A percentile compares a stretch with the other conserved stretches of the same genome.
These are phyloP conservation scores for Triticum urartu DNA, from an alignment of 176 grass and related monocot genomes.

Conservation along the genomic window DNA sequence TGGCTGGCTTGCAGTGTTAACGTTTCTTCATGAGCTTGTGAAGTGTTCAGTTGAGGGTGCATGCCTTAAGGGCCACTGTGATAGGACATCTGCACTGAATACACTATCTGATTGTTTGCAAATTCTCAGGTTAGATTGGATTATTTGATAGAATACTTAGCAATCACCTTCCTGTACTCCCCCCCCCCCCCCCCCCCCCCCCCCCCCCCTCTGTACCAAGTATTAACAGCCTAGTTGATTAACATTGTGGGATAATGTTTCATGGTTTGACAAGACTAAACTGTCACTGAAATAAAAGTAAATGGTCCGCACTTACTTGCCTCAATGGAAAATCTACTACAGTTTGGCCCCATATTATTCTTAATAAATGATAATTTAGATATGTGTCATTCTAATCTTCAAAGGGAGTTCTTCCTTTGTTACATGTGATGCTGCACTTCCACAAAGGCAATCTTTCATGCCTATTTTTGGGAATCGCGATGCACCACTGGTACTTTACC, in stretches of 20 bases:
- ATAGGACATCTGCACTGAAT: conserved; percentile 38
- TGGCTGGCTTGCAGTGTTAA: conserved; percentile 56
- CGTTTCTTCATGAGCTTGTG: conserved; percentile 67
- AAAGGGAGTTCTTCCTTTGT: neutral
- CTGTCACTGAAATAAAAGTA: neutral
- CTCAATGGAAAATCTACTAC: neutral
- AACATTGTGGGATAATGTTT: neutral
- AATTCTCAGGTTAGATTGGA: conserved; percentile 75
- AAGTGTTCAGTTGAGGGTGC: conserved; percentile 38
- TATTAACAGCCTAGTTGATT: conserved; percentile 15
- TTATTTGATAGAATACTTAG: conserved; percentile 8
- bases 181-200: conserved; percentile 27
- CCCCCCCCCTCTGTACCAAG: conserved; percentile 1
- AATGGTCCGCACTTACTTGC: neutral
- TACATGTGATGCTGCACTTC: conserved; percentile 3
- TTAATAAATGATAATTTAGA: neutral
- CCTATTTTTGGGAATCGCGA: neutral
- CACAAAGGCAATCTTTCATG: neutral
- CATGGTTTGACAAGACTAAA: neutral
- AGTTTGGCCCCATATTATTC: neutral
- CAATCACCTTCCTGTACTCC: neutral
- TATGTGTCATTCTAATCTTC: neutral
- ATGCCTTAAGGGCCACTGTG: conserved; percentile 28
- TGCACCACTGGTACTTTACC: neutral
- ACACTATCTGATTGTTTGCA: conserved; percentile 52